Base-by-base conservation (phyloP, 176 grass and related monocot genomes). In the Thinopyrum elongatum region DNA sequence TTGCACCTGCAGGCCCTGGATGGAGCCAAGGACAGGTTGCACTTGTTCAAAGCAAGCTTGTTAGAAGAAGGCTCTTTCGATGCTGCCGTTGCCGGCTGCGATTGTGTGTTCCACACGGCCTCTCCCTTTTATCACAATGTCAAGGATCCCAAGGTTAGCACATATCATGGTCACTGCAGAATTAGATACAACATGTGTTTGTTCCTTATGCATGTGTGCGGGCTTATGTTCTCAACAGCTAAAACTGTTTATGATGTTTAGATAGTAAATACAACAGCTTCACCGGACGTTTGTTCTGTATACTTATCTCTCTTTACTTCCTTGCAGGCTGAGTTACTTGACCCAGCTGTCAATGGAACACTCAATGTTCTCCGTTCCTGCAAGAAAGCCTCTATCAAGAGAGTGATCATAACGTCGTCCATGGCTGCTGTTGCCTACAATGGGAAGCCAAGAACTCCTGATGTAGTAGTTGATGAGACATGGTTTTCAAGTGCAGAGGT, bases 71-170 rank as follows among this genome's bases (percentile, higher is more conserved):
- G 87, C 6, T 70, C 91, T 77, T 92, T 92, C 27, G 80, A 92
- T 77, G 49, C 60, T 59, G 70, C 82, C 46, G 10, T 93, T n/a
- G 38, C 85, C 6, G 88, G 91, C 13, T 90, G 46, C 21, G 91
- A 93, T 7, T 65, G 78, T 78, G 91, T 93, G 4, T 90, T 93
- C 72, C 91, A 93, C 47, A 93, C 91, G 0, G 91, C 91, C 8
- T 93, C 91, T 74, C 91, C 91, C 21, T 93, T 90, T 42, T 90
- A 87, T 33, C 70, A 90, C 61, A 90, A 80, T 11, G 65, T 85
- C 67, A 87, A 83, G 44, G 84, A 93, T 62, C 88, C 91, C 36
- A 62, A 93, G 88, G 91, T 93, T 60, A 61, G 76, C 16, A 53
- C 2, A 17, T 17, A 47, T 53, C 49, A 53, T 53, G 16, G 2